A percentile compares a stretch with the other conserved stretches of the same genome.
Conservation (phyloP, 176 grass and related monocot genomes). For the Metroxylon sagu region DNA sequence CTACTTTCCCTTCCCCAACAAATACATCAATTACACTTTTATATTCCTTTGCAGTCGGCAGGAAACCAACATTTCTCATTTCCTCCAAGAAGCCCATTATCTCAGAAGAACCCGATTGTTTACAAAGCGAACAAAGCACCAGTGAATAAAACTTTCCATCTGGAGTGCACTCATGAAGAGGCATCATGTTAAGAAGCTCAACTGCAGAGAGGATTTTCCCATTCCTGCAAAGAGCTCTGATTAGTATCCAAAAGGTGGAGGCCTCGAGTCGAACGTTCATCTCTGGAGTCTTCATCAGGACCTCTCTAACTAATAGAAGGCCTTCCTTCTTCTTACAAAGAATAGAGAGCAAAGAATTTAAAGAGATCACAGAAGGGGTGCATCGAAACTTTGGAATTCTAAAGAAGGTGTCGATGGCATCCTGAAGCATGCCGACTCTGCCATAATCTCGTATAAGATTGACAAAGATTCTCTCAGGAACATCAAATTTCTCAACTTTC, state of each 20-base stretch:
- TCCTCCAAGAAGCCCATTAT: conserved; percentile 35
- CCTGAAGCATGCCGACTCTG: conserved; percentile 2
- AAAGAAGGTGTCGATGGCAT: conserved; percentile 30
- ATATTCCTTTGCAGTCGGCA: conserved; percentile 15
- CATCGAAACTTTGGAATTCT: conserved; percentile 28
- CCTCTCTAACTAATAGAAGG: conserved; percentile 25
- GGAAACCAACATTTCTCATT: conserved; percentile 42
- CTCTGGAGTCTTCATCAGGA: conserved; percentile 27
- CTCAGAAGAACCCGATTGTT: conserved; percentile 11
- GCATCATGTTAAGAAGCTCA: conserved; percentile 24
- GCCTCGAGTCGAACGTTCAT: conserved; percentile 24
- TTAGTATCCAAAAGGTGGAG: conserved; percentile 29
- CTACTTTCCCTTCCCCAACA: conserved; percentile 26
- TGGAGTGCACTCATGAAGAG: conserved; percentile 25
- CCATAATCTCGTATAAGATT: conserved; percentile 12
- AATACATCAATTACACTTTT: conserved; percentile 25
- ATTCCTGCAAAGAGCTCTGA: conserved; percentile 27
- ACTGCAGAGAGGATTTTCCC: conserved; percentile 18
- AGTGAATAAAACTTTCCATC: conserved; percentile 26
- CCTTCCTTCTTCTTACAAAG: conserved; percentile 28
- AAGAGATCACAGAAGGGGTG: conserved; percentile 6
- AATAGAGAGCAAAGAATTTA: conserved; percentile 21
- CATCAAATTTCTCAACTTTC: conserved; percentile 7
- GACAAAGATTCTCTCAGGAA: conserved; percentile 24
- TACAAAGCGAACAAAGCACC: conserved; percentile 25